Conservation (phyloP, 306 rosid genomes). For the Quillaja saponaria region DNA sequence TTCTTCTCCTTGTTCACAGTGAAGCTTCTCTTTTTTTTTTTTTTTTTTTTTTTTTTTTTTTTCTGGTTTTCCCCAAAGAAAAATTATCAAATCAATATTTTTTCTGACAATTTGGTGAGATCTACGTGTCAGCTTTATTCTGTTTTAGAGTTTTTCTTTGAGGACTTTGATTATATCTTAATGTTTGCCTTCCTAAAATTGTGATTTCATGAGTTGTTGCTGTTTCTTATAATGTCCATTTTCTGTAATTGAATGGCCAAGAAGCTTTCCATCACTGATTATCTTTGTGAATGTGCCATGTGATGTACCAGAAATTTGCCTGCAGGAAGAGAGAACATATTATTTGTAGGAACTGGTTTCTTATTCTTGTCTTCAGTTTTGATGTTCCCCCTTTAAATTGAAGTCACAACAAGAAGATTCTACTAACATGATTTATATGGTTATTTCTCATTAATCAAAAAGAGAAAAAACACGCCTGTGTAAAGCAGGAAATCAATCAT, state of each 20-base stretch:
- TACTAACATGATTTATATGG: neutral
- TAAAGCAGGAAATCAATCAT: constrained; percentile 11
- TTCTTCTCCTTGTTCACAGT: too few species aligned
- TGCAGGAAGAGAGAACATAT: neutral
- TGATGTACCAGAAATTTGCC: constrained; percentile 13
- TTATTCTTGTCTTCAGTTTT: constrained; percentile 16
- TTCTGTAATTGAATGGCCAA: neutral
- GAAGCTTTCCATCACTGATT: too few species aligned
- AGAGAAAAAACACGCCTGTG: constrained; percentile 15
- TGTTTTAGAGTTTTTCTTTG: too few species aligned
- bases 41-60: too few species aligned
- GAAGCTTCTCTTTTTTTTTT: too few species aligned
- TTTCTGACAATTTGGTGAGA: too few species aligned
- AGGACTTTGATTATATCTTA: neutral
- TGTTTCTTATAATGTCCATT: neutral
- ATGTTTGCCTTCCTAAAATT: constrained; percentile 18
- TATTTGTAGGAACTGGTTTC: constrained; percentile 11
- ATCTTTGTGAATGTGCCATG: too few species aligned
- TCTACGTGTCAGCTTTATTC: too few species aligned
- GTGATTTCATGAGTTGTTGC: neutral
- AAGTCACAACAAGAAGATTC: constrained; percentile 11
- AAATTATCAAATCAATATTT: too few species aligned
- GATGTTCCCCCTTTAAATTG: constrained; percentile 2
- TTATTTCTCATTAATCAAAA: constrained; percentile 14
- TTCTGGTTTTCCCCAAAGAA: too few species aligned